Evolutionary conservation across 1,139 yeast species (phyloP), one percentile per base, ranked within the genome.

Genomic region (Scheffersomyces insectosa): DNA sequence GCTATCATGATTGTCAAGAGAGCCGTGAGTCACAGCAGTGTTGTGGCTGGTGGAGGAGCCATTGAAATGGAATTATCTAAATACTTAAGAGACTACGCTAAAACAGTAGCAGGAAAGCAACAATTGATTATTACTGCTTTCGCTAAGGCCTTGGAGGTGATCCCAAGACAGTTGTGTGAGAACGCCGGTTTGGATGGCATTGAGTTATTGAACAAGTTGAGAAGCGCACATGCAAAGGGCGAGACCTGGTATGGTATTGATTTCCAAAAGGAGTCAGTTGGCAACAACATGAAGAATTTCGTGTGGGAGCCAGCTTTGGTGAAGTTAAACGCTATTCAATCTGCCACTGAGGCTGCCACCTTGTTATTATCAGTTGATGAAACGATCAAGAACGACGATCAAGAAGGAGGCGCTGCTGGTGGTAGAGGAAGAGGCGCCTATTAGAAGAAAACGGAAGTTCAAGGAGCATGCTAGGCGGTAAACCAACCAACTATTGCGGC

Each of bases 21-120:
- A 59, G 96, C 98, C 1, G 83, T 93, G 38, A 85, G 87, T 60
- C 93, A 90, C 62, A 86, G 82, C 58, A 73, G 81, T 30, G 83
- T 95, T 51, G 99, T 93, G 47, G 98, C 97, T 12, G 99, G 99
- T 46, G 99, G 99, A 52, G 99, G 99, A 50, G 99, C 99, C 37
- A 87, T 91, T 51, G 99, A 93, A 66, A 95, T 93, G 99, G 98
- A 93, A 63, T 63, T 95, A 39, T 90, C 98, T 35, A 88, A 83
- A 62, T 82, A 86, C 62, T 77, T 95, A 55, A 81, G 99, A 59
- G 97, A 89, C 55, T 81, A 83, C 59, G 85, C 97, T 15, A 84
- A 85, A 60, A 80, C 90, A 10, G 87, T 93, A 57, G 89, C 97
- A 15, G 99, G 99, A 37, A 93, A 93, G 68, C 97, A 91, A 66